Base-by-base conservation (phyloP, 768 basidiomycete genomes). In the Lepiota brunneoincarnata region DNA sequence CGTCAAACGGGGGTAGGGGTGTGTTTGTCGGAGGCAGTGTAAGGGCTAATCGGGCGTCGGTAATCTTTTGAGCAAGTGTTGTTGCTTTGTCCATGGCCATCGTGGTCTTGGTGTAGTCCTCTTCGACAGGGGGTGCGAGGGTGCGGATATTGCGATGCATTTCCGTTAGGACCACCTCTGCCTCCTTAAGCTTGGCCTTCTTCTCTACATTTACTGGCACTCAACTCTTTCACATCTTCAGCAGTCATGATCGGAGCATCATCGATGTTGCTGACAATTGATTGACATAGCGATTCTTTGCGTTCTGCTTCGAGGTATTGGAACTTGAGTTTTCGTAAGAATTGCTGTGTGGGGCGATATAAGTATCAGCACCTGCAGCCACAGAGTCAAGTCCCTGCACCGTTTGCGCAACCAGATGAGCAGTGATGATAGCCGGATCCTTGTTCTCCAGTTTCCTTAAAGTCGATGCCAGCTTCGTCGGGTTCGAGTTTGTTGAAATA, bases 291-390 rank as follows among this genome's bases (percentile, higher is more conserved):
- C 88, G 86, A 61, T 91, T 84, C 64, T 95, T 96, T 2, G 93
- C 90, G 59, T 93, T 90, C 67, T 93, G 90, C 63, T 88, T 96
- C 91, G 15, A 93, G 72, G 64, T 92, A 93, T 58, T 90, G 88
- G 63, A 91, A 93, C 69, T 95, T 95, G 23, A 94, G 81, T 61
- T 90, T 90, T 20, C 86, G 78, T 17, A 93, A 73, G 60, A 84
- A 89, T 6, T 83, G 74, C 89, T 90, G 49, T 51, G 35, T 14
- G 28, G 10, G 15, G 11, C 82, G 18, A 40, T 21, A 23, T 39
- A n/a, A 18, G 34, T 11, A 11, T 35, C 34, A 43, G 7, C 42
- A 20, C 6, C 2, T 17, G 21, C 3, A 18, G 36, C n/a, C 49
- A 35, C 39, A 24, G 9, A 15, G 2, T 6, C 10, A 34, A 31